phyloP scores from a whole-genome alignment of 2,329 filamentous ascomycete species.

The Colletotrichum caudatum region DNA sequence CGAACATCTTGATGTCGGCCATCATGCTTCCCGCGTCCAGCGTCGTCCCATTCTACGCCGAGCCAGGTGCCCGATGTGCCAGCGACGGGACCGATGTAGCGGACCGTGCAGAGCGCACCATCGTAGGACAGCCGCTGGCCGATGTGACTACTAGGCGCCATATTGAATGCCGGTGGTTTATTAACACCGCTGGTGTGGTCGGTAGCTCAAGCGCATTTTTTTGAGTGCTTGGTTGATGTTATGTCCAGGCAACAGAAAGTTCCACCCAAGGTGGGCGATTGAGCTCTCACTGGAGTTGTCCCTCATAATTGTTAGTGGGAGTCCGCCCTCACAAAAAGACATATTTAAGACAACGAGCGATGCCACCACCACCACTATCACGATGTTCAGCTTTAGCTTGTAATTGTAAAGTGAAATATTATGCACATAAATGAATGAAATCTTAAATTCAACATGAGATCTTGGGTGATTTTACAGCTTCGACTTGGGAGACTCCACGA shows the following conservation, averaged over 20 bases:
- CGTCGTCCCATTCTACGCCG: slow-evolving; percentile 97
- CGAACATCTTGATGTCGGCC: slow-evolving; percentile 82
- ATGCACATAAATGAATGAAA: background rate
- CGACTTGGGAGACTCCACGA: slow-evolving; percentile 66
- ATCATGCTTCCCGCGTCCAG: slow-evolving; percentile 87
- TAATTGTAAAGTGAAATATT: background rate
- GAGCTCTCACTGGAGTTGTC: slow-evolving; percentile 8
- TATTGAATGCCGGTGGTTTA: slow-evolving; percentile 44
- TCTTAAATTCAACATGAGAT: background rate
- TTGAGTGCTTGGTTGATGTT: background rate
- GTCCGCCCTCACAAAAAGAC: background rate
- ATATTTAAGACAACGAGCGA: background rate
- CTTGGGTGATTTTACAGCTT: slow-evolving; percentile 65
- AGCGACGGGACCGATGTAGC: slow-evolving; percentile 81
- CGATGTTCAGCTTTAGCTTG: too few species aligned
- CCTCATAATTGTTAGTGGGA: slow-evolving; percentile 34
- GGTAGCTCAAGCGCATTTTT: slow-evolving; percentile 8
- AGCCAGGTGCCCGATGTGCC: slow-evolving; percentile 86
- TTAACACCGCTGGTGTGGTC: slow-evolving; percentile 11
- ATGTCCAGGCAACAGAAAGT: slow-evolving; percentile 10
- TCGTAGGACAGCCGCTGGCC: slow-evolving; percentile 87
- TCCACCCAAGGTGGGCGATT: slow-evolving; percentile 11
- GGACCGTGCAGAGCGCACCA: slow-evolving; percentile 82
- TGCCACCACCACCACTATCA: background rate
- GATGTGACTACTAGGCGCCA: slow-evolving; percentile 59